phyloP scores from a whole-genome alignment of 306 rosid species.

The Acmispon strigosus region DNA sequence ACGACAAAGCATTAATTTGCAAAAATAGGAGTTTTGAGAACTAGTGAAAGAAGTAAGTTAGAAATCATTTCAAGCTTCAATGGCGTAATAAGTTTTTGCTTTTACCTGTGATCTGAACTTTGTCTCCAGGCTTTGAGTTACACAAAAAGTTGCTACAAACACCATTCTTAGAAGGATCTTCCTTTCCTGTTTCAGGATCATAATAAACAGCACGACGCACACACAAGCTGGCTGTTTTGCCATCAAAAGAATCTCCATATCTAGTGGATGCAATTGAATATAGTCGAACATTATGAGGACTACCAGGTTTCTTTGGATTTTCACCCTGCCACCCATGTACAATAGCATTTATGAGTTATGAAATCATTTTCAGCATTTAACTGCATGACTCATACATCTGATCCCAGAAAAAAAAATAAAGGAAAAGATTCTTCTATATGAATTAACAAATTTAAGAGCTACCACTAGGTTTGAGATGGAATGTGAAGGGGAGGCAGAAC shows the following conservation, averaged over 20 bases:
- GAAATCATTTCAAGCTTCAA: not conserved
- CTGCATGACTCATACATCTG: not conserved
- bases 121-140: slow-evolving; percentile 89
- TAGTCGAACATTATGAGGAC: slow-evolving; percentile 79
- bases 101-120: slow-evolving; percentile 81
- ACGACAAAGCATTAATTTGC: not conserved
- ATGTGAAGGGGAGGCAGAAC: not conserved
- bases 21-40: not conserved
- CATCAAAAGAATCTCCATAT: slow-evolving; percentile 88
- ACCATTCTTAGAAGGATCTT: slow-evolving; percentile 86
- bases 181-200: slow-evolving; percentile 89
- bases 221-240: slow-evolving; percentile 91
- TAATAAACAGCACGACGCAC: slow-evolving; percentile 95
- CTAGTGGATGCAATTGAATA: slow-evolving; percentile 95
- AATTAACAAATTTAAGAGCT: not conserved
- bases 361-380: not conserved
- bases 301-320: slow-evolving; percentile 90
- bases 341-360: slow-evolving; percentile 3
- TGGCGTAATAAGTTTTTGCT: not conserved
- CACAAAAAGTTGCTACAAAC: slow-evolving; percentile 89
- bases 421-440: not conserved
- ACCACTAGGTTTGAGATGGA: not conserved
- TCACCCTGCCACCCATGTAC: slow-evolving; percentile 63
- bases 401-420: not conserved
- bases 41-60: not conserved